Base-by-base conservation (phyloP, 768 basidiomycete genomes). In the Lactifluus pinguis region DNA sequence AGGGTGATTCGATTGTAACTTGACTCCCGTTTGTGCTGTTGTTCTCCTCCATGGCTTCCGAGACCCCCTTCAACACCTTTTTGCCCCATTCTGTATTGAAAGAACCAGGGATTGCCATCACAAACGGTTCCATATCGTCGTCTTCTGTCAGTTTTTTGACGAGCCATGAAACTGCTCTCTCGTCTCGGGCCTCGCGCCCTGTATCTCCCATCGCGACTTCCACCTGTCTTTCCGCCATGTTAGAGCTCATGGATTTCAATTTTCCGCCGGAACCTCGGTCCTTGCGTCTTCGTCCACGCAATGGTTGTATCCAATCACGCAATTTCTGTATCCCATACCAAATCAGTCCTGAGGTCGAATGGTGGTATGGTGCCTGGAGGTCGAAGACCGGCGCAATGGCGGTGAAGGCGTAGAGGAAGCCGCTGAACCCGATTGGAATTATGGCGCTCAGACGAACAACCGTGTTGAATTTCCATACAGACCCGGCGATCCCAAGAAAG, bases 401-500 rank as follows among this genome's bases (percentile, higher is more conserved):
- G 25, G 32, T 56, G 45, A 53, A 56, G 49, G 62, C 15, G 50
- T 65, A 68, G 50, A 60, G 14, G 2, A 50, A 6, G 19, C 45
- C 56, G 19, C 58, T 60, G 25, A 39, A 4, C n/a, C 32, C 42
- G 7, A 66, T 54, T 4, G 60, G 50, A 2, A 58, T 25, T 0
- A 57, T 47, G 0, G 59, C 49, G 2, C 53, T 48, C 5, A 57
- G 29, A 1, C 60, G 60, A 13, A 65, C 55, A 17, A 38, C 38
- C 3, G 13, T 29, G 44, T 67, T 65, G 49, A 67, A 67, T 8
- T 75, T 69, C 59, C 68, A 68, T 36, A 80, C 69, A 66, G 81
- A 79, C 21, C 74, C 72, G 45, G 79, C 67, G 29, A 83, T 71
- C 38, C 78, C 77, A 41, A 75, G 72, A 68, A 83, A 75, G 69